Conservation (phyloP, 2,329 filamentous ascomycete species). For the Botrytis squamosa region DNA sequence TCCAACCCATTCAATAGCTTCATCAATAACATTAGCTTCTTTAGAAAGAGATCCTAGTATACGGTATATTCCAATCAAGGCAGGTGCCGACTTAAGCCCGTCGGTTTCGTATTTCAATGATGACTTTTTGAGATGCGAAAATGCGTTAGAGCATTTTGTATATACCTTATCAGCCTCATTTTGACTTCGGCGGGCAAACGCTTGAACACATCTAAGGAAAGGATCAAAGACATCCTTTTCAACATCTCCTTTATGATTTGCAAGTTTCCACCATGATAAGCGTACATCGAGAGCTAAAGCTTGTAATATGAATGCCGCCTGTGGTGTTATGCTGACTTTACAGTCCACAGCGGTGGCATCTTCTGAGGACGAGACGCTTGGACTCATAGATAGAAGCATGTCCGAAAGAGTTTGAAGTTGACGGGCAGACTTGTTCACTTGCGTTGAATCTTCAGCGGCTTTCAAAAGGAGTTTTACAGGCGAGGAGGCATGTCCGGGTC, state of each 20-base stretch:
- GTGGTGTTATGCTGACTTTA: slow-evolving; percentile 55
- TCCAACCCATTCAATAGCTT: slow-evolving; percentile 56
- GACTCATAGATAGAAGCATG: slow-evolving; percentile 62
- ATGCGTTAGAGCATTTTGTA: slow-evolving; percentile 28
- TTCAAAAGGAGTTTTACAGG: slow-evolving; percentile 56
- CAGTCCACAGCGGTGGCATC: slow-evolving; percentile 56
- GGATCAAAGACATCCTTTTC: slow-evolving; percentile 66
- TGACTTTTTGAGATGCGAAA: slow-evolving; percentile 28
- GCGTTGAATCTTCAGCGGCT: slow-evolving; percentile 43
- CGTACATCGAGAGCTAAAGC: slow-evolving; percentile 60
- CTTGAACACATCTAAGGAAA: slow-evolving; percentile 59
- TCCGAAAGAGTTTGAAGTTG: slow-evolving; percentile 68
- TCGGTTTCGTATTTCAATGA: slow-evolving; percentile 29
- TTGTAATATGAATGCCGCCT: slow-evolving; percentile 61
- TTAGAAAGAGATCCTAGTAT: slow-evolving; percentile 51
- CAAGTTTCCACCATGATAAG: slow-evolving; percentile 64
- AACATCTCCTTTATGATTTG: slow-evolving; percentile 56
- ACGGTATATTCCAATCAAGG: slow-evolving; percentile 44
- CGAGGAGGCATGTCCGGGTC: slow-evolving; percentile 53
- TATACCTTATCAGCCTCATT: slow-evolving; percentile 29
- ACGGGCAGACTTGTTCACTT: slow-evolving; percentile 57
- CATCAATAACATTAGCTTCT: slow-evolving; percentile 46
- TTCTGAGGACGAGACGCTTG: slow-evolving; percentile 63
- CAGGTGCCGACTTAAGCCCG: slow-evolving; percentile 22
- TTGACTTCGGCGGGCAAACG: slow-evolving; percentile 55